Evolutionary conservation across 495 filamentous ascomycete genomes (phyloP).

Genomic region (Talaromyces thailandensis): DNA sequence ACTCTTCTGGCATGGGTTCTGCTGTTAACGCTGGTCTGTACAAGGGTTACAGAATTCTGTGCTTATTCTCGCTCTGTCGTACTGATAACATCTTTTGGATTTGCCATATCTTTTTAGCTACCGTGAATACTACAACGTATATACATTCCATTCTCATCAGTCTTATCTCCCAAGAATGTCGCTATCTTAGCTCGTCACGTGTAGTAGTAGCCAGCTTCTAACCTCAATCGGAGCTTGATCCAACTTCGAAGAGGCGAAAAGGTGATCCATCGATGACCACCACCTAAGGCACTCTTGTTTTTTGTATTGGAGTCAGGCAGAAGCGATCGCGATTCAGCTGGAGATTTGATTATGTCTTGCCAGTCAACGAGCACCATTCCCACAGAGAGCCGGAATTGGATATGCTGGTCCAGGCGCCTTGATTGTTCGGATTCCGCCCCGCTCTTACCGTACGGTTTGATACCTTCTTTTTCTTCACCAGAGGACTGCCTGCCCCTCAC

Average conservation of each 20-base stretch:
- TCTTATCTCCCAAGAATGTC: neutral
- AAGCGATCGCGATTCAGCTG: neutral
- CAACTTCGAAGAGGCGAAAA: neutral
- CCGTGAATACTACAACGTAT: neutral
- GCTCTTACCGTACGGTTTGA: neutral
- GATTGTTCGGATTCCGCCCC: neutral
- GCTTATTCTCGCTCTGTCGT: neutral
- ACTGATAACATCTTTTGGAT: neutral
- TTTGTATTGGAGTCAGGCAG: neutral
- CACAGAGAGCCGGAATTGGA: neutral
- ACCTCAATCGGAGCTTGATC: neutral
- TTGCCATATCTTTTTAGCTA: neutral
- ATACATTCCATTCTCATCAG: neutral
- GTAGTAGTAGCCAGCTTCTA: neutral
- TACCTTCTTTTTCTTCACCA: neutral
- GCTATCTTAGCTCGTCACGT: neutral
- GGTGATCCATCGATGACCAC: neutral
- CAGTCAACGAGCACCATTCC: neutral
- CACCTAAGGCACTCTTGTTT: neutral
- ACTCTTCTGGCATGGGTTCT: neutral
- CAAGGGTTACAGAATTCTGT: neutral
- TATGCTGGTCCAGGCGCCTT: neutral
- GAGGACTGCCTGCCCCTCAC: neutral
- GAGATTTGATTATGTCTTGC: neutral
- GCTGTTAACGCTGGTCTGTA: neutral